Evolutionary conservation across 768 basidiomycete genomes (phyloP), one percentile per base, ranked within the genome.

Genomic region (Boletus sp.): DNA sequence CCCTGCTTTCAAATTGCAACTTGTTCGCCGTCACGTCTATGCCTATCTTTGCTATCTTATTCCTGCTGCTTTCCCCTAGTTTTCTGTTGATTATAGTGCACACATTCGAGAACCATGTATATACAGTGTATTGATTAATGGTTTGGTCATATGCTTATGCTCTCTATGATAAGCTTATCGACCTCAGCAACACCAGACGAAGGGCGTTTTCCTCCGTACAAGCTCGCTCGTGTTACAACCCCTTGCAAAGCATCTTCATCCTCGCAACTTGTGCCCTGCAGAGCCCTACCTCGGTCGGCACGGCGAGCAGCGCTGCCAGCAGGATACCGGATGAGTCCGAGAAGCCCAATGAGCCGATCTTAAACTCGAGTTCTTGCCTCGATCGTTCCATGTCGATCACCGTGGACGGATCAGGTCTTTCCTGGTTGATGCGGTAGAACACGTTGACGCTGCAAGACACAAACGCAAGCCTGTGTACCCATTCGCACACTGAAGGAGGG

Each of bases 261-360:
- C 90, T 76, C 20, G 74, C 73, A 1, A 86, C 81, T 68, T 95
- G 93, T 8, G 79, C 78, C 57, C 76, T 82, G 66, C 92, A 94
- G n/a, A 94, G 78, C 57, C 76, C 78, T 4, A 94, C 64, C 72
- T 94, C 92, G 41, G 73, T 75, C 12, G 77, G 77, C 33, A 77
- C 73, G 2, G 78, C 72, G 29, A 79, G 59, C 4, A 80, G 41
- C 7, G 72, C 65, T 0, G 78, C 79, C 7, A 76, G 49, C 32
- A 83, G 62, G 54, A 83, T 92, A 0, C 92, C 92, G 15, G 82
- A 78, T 29, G 87, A 88, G 69, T 95, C 93, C 7, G 91, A 79
- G 57, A 94, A 87, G 1, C 94, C 94, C 45, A 96, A 86, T 3
- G 89, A 89, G 7, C 92, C 92, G 52, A 96, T 95, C 78, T 85